Evolutionary conservation across 2,329 filamentous ascomycete species (phyloP).

Genomic region (Knufia fluminis): DNA sequence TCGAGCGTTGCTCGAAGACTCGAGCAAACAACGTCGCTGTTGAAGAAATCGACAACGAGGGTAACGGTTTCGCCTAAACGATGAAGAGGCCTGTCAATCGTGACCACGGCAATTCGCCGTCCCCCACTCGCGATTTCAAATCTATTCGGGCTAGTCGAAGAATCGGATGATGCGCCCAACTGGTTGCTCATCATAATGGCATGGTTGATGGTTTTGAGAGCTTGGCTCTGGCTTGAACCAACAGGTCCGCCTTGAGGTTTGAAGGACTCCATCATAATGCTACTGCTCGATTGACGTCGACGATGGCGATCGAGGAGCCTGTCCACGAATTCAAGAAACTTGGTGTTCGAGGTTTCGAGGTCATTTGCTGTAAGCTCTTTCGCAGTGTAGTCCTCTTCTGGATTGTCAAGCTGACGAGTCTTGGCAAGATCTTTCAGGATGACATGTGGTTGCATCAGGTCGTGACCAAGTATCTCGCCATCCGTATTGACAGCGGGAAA

Average conservation of each 20-base stretch:
- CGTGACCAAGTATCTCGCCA: constrained; percentile 83
- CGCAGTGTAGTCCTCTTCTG: constrained; percentile 33
- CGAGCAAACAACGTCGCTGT: constrained; percentile 64
- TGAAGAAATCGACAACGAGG: constrained; percentile 73
- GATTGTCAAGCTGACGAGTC: constrained; percentile 45
- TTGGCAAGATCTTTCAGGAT: constrained; percentile 74
- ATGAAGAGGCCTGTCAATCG: constrained; percentile 79
- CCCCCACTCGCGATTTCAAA: constrained; percentile 93
- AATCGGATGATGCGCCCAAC: constrained; percentile 40
- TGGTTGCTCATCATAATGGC: constrained; percentile 77
- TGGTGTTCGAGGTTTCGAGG: constrained; percentile 59
- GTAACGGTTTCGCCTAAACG: constrained; percentile 79
- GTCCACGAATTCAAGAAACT: constrained; percentile 28
- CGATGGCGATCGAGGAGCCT: constrained; percentile 18
- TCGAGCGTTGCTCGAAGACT: constrained; percentile 77
- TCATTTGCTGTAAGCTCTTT: constrained; percentile 34
- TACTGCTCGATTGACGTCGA: constrained; percentile 21
- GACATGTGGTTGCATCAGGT: constrained; percentile 89
- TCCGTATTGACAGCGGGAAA: constrained; percentile 84
- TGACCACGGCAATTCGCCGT: constrained; percentile 81
- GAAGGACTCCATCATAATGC: constrained; percentile 13
- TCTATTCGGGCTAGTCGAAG: constrained; percentile 75
- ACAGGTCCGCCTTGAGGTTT: constrained; percentile 28
- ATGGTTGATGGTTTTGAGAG: constrained; percentile 80
- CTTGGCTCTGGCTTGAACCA: constrained; percentile 41